Conservation (phyloP, 768 basidiomycete species). For the Pleurotus pulmonarius region DNA sequence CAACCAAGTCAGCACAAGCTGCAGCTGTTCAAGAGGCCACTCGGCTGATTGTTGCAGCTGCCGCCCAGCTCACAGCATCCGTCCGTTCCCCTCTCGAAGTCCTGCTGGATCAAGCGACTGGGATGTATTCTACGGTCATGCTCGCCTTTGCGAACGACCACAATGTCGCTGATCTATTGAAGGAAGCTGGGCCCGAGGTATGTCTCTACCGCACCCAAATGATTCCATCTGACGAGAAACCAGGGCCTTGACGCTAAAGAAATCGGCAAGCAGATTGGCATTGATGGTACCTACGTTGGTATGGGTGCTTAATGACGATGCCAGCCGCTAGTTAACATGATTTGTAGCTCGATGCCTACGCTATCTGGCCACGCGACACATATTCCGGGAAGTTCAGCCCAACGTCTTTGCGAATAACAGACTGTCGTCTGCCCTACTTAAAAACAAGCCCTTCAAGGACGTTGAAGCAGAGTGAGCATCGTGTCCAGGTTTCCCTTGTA, state of each 20-base stretch:
- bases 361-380: constrained; percentile 32
- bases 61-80: constrained; percentile 18
- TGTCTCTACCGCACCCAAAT: neutral
- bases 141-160: neutral
- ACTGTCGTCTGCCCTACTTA: constrained; percentile 30
- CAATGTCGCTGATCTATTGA: constrained; percentile 35
- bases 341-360: constrained; percentile 31
- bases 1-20: neutral
- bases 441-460: constrained; percentile 22
- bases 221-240: neutral
- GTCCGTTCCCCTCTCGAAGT: constrained; percentile 15
- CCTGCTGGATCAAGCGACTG: constrained; percentile 5
- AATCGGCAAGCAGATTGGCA: constrained; percentile 24
- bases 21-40: constrained; percentile 9
- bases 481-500: neutral
- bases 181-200: constrained; percentile 33
- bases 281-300: constrained; percentile 31
- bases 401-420: constrained; percentile 36
- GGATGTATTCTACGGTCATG: constrained; percentile 6
- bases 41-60: constrained; percentile 16
- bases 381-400: constrained; percentile 32
- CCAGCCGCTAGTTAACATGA: neutral
- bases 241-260: constrained; percentile 31
- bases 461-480: constrained; percentile 21
- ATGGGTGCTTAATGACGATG: neutral